Evolutionary conservation across 140 eudicot species (phyloP).

Genomic region (Oenanthe javanica): DNA sequence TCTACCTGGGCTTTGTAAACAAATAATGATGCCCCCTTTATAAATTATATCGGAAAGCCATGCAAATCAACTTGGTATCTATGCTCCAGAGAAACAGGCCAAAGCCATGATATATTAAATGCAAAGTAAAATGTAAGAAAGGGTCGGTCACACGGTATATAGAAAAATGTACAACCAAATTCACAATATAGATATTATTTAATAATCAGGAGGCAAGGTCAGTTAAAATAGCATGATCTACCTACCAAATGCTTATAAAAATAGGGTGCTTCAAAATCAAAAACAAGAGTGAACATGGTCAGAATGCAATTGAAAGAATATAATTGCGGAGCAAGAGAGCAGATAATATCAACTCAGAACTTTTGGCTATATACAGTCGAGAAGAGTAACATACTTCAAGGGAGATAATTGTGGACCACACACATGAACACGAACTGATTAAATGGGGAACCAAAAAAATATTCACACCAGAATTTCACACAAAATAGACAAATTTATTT

Average conservation of each 20-base stretch:
- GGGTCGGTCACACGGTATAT: not conserved
- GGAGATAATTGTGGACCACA: not conserved
- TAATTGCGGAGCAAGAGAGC: not conserved
- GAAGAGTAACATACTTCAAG: not conserved
- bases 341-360: not conserved
- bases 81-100: not conserved
- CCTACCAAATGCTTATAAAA: not conserved
- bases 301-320: not conserved
- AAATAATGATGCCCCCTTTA: not conserved
- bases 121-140: not conserved
- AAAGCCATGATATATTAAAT: not conserved
- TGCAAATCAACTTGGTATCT: not conserved
- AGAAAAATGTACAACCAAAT: not conserved
- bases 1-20: not conserved
- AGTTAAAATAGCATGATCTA: not conserved
- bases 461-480: not conserved
- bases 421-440: not conserved
- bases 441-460: not conserved
- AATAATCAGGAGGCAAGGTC: not conserved
- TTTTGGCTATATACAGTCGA: not conserved
- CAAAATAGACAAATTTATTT: not conserved
- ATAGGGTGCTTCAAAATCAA: not conserved
- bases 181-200: not conserved
- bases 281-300: not conserved
- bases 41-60: not conserved